Conservation (phyloP, 2,329 filamentous ascomycete genomes). For the Alternaria sp. region DNA sequence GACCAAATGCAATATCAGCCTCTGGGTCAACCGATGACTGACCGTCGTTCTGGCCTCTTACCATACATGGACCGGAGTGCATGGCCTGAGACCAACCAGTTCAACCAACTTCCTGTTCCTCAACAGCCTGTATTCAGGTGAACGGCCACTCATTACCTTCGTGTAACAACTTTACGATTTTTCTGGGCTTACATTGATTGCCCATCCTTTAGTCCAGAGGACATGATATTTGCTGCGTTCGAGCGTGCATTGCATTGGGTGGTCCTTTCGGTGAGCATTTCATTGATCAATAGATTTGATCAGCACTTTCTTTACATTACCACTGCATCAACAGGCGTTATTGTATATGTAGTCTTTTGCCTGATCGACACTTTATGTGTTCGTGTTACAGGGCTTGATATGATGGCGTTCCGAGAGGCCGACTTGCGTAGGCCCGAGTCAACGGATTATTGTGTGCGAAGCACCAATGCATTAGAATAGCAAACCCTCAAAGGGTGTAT, state of each 20-base stretch:
- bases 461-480: not conserved
- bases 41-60: slow-evolving; percentile 53
- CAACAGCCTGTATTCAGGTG: slow-evolving; percentile 47
- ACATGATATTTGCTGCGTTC: slow-evolving; percentile 39
- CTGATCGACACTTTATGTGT: not conserved
- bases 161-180: slow-evolving; percentile 12
- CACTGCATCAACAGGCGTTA: slow-evolving; percentile 32
- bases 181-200: not conserved
- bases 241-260: slow-evolving; percentile 47
- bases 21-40: slow-evolving; percentile 54
- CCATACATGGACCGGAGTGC: slow-evolving; percentile 52
- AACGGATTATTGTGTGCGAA: not conserved
- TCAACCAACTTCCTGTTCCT: slow-evolving; percentile 47
- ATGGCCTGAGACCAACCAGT: slow-evolving; percentile 48
- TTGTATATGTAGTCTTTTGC: slow-evolving; percentile 4
- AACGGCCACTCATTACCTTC: slow-evolving; percentile 13
- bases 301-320: slow-evolving; percentile 14
- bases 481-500: not conserved
- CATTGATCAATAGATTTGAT: slow-evolving; percentile 19
- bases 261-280: slow-evolving; percentile 23
- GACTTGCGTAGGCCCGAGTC: not conserved
- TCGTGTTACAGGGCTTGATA: not conserved
- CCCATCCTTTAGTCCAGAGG: slow-evolving; percentile 6
- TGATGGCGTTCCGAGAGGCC: slow-evolving; percentile 1
- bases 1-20: slow-evolving; percentile 61